Evolutionary conservation across 208 protist species (phyloP).

Genomic region (Borovskyia barvae): DNA sequence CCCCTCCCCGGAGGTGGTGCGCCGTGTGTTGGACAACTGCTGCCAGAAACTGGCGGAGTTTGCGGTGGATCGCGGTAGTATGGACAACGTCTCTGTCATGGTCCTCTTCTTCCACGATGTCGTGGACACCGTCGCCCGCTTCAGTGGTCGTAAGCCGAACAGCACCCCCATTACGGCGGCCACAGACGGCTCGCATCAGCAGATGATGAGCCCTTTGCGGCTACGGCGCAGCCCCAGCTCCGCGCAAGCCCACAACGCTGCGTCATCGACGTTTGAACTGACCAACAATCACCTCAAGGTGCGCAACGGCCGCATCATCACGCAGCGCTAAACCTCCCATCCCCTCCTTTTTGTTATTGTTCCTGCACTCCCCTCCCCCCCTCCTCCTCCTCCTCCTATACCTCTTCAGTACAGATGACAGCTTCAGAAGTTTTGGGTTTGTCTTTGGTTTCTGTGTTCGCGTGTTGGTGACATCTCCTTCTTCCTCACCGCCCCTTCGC

Average conservation of each 20-base stretch:
- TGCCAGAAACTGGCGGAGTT: constrained; percentile 80
- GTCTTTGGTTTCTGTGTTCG: too few species aligned
- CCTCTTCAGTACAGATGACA: too few species aligned
- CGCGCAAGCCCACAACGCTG: constrained; percentile 3
- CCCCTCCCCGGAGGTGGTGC: constrained; percentile 42
- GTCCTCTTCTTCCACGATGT: constrained; percentile 84
- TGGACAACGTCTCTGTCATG: constrained; percentile 79
- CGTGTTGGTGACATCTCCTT: too few species aligned
- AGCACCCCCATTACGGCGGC: background rate
- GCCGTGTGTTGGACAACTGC: constrained; percentile 67
- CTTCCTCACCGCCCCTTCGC: too few species aligned
- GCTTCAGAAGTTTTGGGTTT: too few species aligned
- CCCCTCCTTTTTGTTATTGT: background rate
- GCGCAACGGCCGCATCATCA: constrained; percentile 24
- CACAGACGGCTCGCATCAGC: background rate
- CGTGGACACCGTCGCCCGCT: constrained; percentile 55
- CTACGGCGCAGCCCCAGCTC: background rate
- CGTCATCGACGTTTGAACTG: constrained; percentile 12
- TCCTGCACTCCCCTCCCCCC: background rate
- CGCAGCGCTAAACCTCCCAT: constrained; percentile 3
- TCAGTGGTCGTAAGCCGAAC: constrained; percentile 18
- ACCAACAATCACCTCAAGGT: constrained; percentile 24
- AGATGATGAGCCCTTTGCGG: too few species aligned
- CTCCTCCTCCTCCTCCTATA: background rate
- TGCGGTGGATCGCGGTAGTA: constrained; percentile 76